phyloP scores from a whole-genome alignment of 2,329 filamentous ascomycete genomes.

The Emmonsiellopsis sp. region DNA sequence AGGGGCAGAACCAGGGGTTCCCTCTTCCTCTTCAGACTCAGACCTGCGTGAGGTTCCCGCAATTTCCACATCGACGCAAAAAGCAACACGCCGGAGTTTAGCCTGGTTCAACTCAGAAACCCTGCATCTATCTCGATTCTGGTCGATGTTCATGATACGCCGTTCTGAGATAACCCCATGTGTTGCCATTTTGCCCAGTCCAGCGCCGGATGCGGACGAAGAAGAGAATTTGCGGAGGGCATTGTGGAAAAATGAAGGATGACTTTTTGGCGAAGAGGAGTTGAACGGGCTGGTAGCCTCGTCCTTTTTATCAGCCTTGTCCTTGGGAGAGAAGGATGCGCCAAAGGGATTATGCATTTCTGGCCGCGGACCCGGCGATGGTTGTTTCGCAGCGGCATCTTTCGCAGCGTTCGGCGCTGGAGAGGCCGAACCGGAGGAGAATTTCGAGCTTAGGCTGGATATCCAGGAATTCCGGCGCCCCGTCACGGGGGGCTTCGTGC shows the following conservation, averaged over 20 bases:
- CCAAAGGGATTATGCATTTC: constrained; percentile 37
- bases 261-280: constrained; percentile 63
- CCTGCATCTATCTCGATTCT: constrained; percentile 65
- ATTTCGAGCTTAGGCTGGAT: constrained; percentile 84
- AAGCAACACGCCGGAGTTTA: constrained; percentile 80
- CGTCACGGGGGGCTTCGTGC: constrained; percentile 10
- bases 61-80: constrained; percentile 96
- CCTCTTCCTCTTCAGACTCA: constrained; percentile 46
- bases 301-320: constrained; percentile 36
- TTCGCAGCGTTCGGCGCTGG: constrained; percentile 28
- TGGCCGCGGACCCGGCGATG: constrained; percentile 20
- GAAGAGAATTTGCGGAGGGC: constrained; percentile 77
- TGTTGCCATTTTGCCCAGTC: constrained; percentile 44
- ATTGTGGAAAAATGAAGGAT: constrained; percentile 66
- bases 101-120: constrained; percentile 70
- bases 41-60: constrained; percentile 73
- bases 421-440: constrained; percentile 53
- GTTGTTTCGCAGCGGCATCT: constrained; percentile 22
- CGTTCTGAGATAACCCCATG: constrained; percentile 56
- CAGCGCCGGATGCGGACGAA: constrained; percentile 26
- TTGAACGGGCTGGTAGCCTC: constrained; percentile 23
- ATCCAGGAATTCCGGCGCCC: constrained; percentile 79
- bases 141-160: constrained; percentile 76
- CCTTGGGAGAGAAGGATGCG: constrained; percentile 31
- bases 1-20: background rate